Evolutionary conservation across 352 stramenopile genomes (phyloP).

Genomic region (Hyaloperonospora brassicae): DNA sequence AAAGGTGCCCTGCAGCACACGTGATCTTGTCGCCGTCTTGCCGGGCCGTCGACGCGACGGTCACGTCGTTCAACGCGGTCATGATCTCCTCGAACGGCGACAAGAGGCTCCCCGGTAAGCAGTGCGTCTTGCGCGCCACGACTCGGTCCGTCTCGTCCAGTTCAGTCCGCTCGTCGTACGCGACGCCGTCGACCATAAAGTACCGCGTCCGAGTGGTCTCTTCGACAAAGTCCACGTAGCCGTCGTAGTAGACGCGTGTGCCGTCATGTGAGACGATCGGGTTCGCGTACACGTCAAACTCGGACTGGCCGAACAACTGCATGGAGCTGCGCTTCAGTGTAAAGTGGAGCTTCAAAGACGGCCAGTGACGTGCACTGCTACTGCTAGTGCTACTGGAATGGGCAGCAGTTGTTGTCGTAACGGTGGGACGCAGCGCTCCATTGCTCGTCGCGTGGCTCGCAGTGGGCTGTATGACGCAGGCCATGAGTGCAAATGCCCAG

Average conservation of each 20-base stretch:
- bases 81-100: constrained; percentile 28
- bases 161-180: constrained; percentile 22
- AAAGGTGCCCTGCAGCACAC: constrained; percentile 25
- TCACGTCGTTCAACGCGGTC: constrained; percentile 18
- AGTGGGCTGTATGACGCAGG: too few relatives aligned
- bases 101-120: constrained; percentile 13
- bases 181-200: constrained; percentile 25
- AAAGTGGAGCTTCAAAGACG: constrained; percentile 35
- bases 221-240: constrained; percentile 24
- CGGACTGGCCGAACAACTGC: constrained; percentile 22
- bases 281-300: constrained; percentile 34
- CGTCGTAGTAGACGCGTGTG: constrained; percentile 27
- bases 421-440: too few relatives aligned
- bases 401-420: too few relatives aligned
- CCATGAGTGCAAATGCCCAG: too few relatives aligned
- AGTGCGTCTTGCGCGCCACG: constrained; percentile 14
- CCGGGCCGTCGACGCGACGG: constrained; percentile 7
- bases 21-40: constrained; percentile 19
- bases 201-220: constrained; percentile 23
- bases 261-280: constrained; percentile 24
- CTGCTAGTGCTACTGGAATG: too few relatives aligned
- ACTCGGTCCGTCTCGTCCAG: constrained; percentile 1
- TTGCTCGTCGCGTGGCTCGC: too few relatives aligned
- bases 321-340: constrained; percentile 34
- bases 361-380: constrained; percentile 9